Conservation (phyloP, 768 basidiomycete genomes). For the Saitozyma sp. region DNA sequence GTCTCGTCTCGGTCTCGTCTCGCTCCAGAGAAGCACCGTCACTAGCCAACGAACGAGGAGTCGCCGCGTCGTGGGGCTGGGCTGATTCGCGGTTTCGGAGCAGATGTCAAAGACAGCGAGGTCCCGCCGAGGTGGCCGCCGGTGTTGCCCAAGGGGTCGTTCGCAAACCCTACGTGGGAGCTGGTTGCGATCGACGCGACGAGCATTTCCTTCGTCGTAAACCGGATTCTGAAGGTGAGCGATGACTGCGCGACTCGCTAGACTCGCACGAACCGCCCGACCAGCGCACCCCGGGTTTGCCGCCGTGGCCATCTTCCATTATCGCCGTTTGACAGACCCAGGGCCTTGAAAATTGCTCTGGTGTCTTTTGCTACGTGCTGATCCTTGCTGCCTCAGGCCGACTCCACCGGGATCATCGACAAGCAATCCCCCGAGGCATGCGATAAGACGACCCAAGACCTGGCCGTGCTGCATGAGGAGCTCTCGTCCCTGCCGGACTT, state of each 20-base stretch:
- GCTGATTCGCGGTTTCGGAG: conserved; percentile 4
- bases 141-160: conserved; percentile 55
- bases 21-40: no score
- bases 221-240: conserved; percentile 67
- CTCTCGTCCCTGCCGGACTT: conserved; percentile 52
- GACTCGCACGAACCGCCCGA: no score
- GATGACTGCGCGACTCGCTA: not conserved
- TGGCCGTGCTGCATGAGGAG: conserved; percentile 62
- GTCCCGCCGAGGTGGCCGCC: conserved; percentile 79
- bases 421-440: conserved; percentile 66
- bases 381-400: conserved; percentile 16
- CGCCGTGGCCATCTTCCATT: no score
- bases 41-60: conserved; percentile 38
- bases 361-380: no score
- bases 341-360: no score
- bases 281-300: no score
- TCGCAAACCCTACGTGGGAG: conserved; percentile 66
- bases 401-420: conserved; percentile 55
- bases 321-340: no score
- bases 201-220: conserved; percentile 75
- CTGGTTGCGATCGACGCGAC: conserved; percentile 65
- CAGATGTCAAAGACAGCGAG: conserved; percentile 54
- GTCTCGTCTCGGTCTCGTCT: not conserved
- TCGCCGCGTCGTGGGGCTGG: not conserved
- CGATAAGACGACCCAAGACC: conserved; percentile 47